Base-by-base conservation (phyloP, 352 stramenopile genomes). In the Thraustochytrium sp. region DNA sequence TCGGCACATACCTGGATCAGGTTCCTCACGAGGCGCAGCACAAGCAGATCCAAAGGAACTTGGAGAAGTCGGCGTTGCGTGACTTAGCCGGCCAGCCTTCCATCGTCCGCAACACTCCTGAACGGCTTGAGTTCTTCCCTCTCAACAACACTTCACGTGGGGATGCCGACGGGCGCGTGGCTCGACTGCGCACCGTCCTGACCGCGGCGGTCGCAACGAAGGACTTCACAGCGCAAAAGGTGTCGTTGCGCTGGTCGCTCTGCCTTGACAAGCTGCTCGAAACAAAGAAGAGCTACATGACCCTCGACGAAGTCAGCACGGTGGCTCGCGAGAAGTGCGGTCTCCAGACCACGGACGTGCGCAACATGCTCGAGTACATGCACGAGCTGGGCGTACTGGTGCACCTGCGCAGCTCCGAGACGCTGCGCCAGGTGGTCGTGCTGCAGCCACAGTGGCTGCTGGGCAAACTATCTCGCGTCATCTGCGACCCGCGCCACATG, bases 311-410 rank as follows among this genome's bases (percentile, higher is more conserved):
- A 9, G 49, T 63, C 16, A 34, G 3, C 16, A 48, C 40, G 29
- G 26, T 82, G 9, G 40, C 49, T 13, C 0, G 13, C 5, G 21
- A 11, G 34, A 9, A 23, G n/a, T 59, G 51, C 4, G n/a, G 16
- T 21, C 5, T 73, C 37, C 16, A 16, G 0, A n/a, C n/a, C 18
- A 21, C 74, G n/a, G 42, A 78, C 2, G 51, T 64, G 2, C 8
- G 38, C n/a, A 48, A 78, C 16, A 82, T 82, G 72, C 55, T 82
- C 36, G 38, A 34, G 11, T 42, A 49, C 23, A 36, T 82, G 23
- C 72, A 82, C 36, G 72, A 82, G 37, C 48, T 82, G 26, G 72
- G 72, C 53, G 72, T 82, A 16, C 2, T 82, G 0, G 72, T 82
- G 3, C 72, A 82, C 34, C 72, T 48, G 49, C n/a, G 29, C 16